Base-by-base conservation (phyloP, 495 filamentous ascomycete genomes). In the Amorphotheca resinae region DNA sequence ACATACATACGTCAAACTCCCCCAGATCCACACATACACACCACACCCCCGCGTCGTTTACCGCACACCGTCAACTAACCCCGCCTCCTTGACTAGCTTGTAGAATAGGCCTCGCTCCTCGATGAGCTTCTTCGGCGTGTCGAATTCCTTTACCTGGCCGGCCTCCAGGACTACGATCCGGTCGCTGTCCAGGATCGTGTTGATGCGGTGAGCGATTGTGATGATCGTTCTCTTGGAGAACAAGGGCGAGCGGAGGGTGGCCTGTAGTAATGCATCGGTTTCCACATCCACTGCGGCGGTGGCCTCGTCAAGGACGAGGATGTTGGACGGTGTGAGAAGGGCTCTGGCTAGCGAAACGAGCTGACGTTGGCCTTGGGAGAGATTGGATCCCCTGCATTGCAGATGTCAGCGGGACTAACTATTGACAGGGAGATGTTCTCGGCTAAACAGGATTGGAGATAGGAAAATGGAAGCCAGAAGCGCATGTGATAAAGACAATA, bases 121-220 rank as follows among this genome's bases (percentile, higher is more conserved):
- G 26, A 87, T 62, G 30, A 89, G 58, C 17, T 72, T 69, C 68
- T 74, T 78, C 14, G 84, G 84, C 38, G 76, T 69, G 40, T 80
- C 84, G 60, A 65, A 87, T 55, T 89, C 82, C 20, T 78, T 61
- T 18, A 89, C 79, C 39, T 68, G 59, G 25, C 84, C 84, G 39
- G 77, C 73, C 42, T 93, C 82, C 1, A 96, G 74, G 33, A 96
- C 87, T 31, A 95, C 76, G 41, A 96, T 87, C 17, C 85, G 72
- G 61, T 96, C 87, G 21, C 80, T 86, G 63, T 95, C 87, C 15
- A 95, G 74, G 58, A 96, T 94, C 15, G 87, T 96, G 64, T 95
- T 94, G 63, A 99, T 93, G 33, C 91, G 77, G 61, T 98, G 91
- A 37, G 91, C 91, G 55, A 98, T 94, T 0, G 93, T 96, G 55